Conservation (phyloP, 2,329 filamentous ascomycete species). For the Thelonectria discophora region DNA sequence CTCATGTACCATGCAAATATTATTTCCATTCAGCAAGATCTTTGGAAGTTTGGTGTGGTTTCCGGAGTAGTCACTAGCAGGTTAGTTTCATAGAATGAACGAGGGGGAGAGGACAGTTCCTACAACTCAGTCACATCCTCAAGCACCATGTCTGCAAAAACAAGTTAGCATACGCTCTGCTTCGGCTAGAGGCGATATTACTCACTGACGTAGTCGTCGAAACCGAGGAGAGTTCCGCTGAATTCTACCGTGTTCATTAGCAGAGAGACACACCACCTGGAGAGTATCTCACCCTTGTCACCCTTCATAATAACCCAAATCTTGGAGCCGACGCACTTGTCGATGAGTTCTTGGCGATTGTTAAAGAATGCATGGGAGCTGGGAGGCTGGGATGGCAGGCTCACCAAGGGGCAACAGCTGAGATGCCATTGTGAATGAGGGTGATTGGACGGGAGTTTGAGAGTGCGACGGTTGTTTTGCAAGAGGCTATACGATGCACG, state of each 20-base stretch:
- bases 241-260: constrained; percentile 72
- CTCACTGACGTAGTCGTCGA: constrained; percentile 99
- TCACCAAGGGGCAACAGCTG: constrained; percentile 77
- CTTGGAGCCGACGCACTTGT: constrained; percentile 96
- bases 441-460: constrained; percentile 15
- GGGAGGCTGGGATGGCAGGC: constrained; percentile 25
- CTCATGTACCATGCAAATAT: constrained; percentile 94
- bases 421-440: constrained; percentile 66
- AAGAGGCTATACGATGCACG: neutral
- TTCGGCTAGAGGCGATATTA: constrained; percentile 46
- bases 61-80: constrained; percentile 85
- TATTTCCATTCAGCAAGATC: constrained; percentile 96
- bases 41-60: constrained; percentile 89
- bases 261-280: neutral
- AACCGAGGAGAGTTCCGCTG: constrained; percentile 90
- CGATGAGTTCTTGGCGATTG: constrained; percentile 81
- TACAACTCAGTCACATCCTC: constrained; percentile 98
- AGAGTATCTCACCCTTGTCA: constrained; percentile 77
- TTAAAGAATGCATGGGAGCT: constrained; percentile 30
- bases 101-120: constrained; percentile 41
- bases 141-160: constrained; percentile 86
- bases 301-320: constrained; percentile 99
- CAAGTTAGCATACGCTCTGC: constrained; percentile 31
- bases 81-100: constrained; percentile 32
- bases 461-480: neutral